Base-by-base conservation (phyloP, 202 grass and related monocot genomes). In the Zizania palustris region DNA sequence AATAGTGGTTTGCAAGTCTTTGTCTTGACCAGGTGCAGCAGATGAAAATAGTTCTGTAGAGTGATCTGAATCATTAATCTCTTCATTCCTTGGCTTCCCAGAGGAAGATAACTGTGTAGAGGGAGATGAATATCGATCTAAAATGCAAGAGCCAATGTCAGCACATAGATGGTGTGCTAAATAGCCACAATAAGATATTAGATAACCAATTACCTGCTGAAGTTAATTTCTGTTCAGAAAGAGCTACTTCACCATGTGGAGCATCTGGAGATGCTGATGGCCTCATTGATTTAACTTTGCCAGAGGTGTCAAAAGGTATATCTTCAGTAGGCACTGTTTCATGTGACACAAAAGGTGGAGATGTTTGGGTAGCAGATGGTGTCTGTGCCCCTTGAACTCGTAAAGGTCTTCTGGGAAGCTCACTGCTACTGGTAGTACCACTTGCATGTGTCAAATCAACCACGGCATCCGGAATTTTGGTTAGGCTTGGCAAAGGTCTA, bases 191-290 rank as follows among this genome's bases (percentile, higher is more conserved):
- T 49, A 28, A 61, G 58, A 74, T 74, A 72, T 49, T 9, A 10
- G 46, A 5, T 16, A 49, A 49, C 14, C 21, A 74, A 40, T 77
- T 63, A 84, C 83, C 61, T 50, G 61, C 46, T 58, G 50, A 15
- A 42, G 34, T 5, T 11, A 38, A 66, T 73, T 42, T 73, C 35
- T 60, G 61, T 40, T 73, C 49, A 65, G 57, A 13, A 43, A 43
- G 10, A 3, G 0, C 14, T 69, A 43, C 19, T 13, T 77, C 49
- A 71, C 14, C 28, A 72, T 2, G 57, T 60, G 13, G 68, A 81
- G 44, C 21, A 67, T 61, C 65, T 38, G 33, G 65, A 70, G 55
- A 21, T 46, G 40, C 5, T 50, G 55, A 53, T 63, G 67, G 55
- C 50, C 53, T 71, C 44, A 22, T 6, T 9, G 57, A 18, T 8